Evolutionary conservation across 2,329 filamentous ascomycete genomes (phyloP).

Genomic region (Didymella arachidicola): DNA sequence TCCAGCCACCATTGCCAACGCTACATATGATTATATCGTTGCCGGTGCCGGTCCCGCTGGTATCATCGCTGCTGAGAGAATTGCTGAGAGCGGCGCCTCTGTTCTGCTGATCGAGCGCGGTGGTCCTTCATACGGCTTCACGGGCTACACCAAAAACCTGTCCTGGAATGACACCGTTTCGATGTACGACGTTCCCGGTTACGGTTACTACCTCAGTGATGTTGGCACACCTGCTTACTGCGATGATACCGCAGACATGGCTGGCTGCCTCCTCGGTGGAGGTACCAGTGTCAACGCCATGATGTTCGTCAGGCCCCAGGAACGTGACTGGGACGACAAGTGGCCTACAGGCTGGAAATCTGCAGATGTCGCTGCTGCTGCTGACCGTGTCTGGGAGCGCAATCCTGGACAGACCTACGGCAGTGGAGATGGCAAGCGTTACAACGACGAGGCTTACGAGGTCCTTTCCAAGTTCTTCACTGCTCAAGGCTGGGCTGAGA

Average conservation of each 20-base stretch:
- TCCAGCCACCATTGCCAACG: conserved; percentile 50
- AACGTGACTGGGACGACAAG: conserved; percentile 72
- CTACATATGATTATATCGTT: conserved; percentile 67
- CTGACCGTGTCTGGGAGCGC: conserved; percentile 71
- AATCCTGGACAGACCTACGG: conserved; percentile 73
- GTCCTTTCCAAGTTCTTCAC: conserved; percentile 68
- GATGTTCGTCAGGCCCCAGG: conserved; percentile 47
- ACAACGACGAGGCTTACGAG: conserved; percentile 70
- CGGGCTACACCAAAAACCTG: conserved; percentile 39
- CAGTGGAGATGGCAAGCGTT: conserved; percentile 69
- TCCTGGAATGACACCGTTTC: conserved; percentile 48
- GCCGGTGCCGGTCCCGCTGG: conserved; percentile 68
- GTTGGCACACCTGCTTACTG: conserved; percentile 55
- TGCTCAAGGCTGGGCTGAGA: conserved; percentile 67
- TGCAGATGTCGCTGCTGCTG: conserved; percentile 65
- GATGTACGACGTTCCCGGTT: conserved; percentile 50
- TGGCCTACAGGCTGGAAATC: conserved; percentile 76
- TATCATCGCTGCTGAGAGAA: conserved; percentile 64
- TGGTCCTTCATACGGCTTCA: conserved; percentile 45
- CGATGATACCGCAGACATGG: conserved; percentile 73
- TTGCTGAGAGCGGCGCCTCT: conserved; percentile 69
- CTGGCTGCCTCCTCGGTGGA: conserved; percentile 73
- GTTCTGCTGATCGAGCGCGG: conserved; percentile 64
- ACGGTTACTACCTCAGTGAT: conserved; percentile 45
- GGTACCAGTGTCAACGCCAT: conserved; percentile 71